Percentiles rank a stretch among this genome's conserved stretches.
These are phyloP conservation scores for Diplocarpon rosae DNA, from an alignment of 2,329 filamentous ascomycete genomes.

Conservation along the genomic window DNA sequence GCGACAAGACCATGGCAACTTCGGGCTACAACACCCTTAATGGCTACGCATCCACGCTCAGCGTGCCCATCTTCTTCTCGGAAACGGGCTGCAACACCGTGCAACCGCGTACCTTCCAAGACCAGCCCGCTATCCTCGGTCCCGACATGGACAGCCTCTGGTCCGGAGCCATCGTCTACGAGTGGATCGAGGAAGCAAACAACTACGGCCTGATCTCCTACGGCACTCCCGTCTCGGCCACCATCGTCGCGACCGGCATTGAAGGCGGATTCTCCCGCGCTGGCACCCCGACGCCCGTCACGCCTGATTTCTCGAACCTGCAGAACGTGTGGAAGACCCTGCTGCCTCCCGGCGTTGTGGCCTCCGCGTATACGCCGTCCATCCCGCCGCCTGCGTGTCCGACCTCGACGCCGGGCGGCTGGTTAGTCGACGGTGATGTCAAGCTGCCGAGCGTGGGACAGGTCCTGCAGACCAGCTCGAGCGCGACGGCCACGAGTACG, in stretches of 20 bases:
- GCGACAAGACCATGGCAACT: conserved; percentile 38
- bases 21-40: conserved; percentile 64
- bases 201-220: conserved; percentile 75
- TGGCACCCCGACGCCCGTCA: conserved; percentile 62
- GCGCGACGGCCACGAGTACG: conserved; percentile 24
- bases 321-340: conserved; percentile 65
- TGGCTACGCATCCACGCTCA: conserved; percentile 55
- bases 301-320: conserved; percentile 70
- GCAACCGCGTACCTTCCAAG: conserved; percentile 50
- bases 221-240: conserved; percentile 44
- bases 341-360: conserved; percentile 55
- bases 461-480: conserved; percentile 13
- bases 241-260: conserved; percentile 41
- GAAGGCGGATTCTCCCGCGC: conserved; percentile 57
- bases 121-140: conserved; percentile 70
- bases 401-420: conserved; percentile 53
- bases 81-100: conserved; percentile 74
- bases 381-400: conserved; percentile 61
- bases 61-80: conserved; percentile 81
- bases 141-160: conserved; percentile 55
- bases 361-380: conserved; percentile 52
- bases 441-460: conserved; percentile 45
- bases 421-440: conserved; percentile 62
- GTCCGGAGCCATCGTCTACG: conserved; percentile 77
- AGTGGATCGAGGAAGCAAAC: conserved; percentile 81